These are phyloP conservation scores for Aspergillus heteromorphus DNA, from an alignment of 495 filamentous ascomycete genomes.

Conservation along the genomic window DNA sequence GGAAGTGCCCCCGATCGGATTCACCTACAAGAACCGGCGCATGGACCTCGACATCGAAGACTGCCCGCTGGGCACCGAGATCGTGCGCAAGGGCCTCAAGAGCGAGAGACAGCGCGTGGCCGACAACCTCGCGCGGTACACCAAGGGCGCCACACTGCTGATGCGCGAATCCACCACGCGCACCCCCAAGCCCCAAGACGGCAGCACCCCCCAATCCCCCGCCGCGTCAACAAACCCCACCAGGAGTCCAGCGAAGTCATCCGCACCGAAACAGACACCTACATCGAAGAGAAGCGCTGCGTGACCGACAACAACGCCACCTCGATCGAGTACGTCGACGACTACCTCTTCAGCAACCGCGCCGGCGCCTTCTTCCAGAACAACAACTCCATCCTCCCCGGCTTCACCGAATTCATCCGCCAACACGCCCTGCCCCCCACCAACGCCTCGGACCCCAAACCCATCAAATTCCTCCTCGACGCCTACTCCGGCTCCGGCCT, in stretches of 20 bases:
- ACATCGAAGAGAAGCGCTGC: slow-evolving; percentile 75
- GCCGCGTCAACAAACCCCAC: slow-evolving; percentile 12
- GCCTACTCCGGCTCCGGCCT: slow-evolving; percentile 96
- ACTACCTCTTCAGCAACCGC: slow-evolving; percentile 81
- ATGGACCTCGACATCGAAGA: slow-evolving; percentile 89
- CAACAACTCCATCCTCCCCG: slow-evolving; percentile 95
- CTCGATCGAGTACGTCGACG: slow-evolving; percentile 78
- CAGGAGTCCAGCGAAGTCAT: slow-evolving; percentile 35
- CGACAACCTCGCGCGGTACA: slow-evolving; percentile 65
- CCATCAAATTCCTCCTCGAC: slow-evolving; percentile 84
- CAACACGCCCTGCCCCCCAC: slow-evolving; percentile 57
- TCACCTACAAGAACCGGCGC: slow-evolving; percentile 69
- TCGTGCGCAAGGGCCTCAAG: slow-evolving; percentile 69
- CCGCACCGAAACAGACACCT: slow-evolving; percentile 32
- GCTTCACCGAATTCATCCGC: slow-evolving; percentile 87
- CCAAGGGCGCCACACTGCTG: slow-evolving; percentile 77
- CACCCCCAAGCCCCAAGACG: slow-evolving; percentile 50
- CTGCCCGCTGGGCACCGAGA: slow-evolving; percentile 89
- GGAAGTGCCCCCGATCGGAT: slow-evolving; percentile 78
- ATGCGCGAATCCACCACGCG: slow-evolving; percentile 81
- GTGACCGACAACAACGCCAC: slow-evolving; percentile 78
- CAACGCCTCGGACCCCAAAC: slow-evolving; percentile 26
- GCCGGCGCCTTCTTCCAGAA: slow-evolving; percentile 98
- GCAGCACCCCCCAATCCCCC: slow-evolving; percentile 7
- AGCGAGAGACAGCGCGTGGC: slow-evolving; percentile 66